Base-by-base conservation (phyloP, 805 yeast genomes). In the Candida ulmi region DNA sequence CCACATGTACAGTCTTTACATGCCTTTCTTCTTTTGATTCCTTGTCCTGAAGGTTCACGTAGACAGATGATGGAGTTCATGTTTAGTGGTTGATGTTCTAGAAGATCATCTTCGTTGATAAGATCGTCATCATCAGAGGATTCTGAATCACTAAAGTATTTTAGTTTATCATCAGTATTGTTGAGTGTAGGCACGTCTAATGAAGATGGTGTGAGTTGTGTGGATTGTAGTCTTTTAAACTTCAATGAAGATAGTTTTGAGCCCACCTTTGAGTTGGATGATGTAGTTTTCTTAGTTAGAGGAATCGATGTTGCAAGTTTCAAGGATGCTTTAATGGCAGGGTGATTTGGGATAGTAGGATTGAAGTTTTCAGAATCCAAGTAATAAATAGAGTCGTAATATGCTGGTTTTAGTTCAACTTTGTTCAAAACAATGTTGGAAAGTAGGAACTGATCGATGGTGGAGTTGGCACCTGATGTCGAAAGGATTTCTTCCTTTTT, bases 1-100 rank as follows among this genome's bases (percentile, higher is more conserved):
- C 99, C 99, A 69, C 99, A 93, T 0, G 97, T 83, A 63, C 99
- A 93, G 63, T 93, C 96, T 65, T 90, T 93, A 69, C 99, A 93
- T 0, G 99, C 99, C 65, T 81, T 88, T 68, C 91, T 78, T 59
- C 95, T 74, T 63, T 66, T 65, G 17, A 69, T 68, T 1, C 65
- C 62, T 3, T 60, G 61, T 3, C 66, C 76, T 56, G 87, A 79
- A 13, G 93, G 91, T 24, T 74, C 69, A 28, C 55, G 46, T 4
- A 55, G 43, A 40, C 60, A 55, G 28, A 55, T 55, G 25, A 55
- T 54, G 2, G 57, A 52, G 19, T 75, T 67, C 36, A 78, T 63
- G 44, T 70, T 65, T 30, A 56, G 45, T 8, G 50, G 44, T 12
- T 31, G 16, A n/a, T 31, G 34, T n/a, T 17, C 24, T 17, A 31